Percentiles rank a stretch among this genome's conserved stretches.
Evolutionary conservation across 768 basidiomycete species (phyloP).

Genomic region (Rhizopogon vinicolor): DNA sequence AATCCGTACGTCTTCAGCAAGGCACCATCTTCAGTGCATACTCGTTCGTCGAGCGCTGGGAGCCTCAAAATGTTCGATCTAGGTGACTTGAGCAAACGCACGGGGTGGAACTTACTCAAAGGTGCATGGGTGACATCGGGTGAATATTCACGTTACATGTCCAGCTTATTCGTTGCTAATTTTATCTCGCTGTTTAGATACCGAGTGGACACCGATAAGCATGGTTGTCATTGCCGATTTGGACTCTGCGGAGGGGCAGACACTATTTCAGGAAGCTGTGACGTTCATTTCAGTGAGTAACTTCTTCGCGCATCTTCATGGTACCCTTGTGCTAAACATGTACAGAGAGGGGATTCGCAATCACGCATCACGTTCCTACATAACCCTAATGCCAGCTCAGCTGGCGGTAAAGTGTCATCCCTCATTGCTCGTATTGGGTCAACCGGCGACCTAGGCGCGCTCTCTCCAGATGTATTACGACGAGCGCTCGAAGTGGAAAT

Average conservation of each 20-base stretch:
- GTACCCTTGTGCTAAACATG: constrained; percentile 2
- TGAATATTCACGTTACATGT: constrained; percentile 27
- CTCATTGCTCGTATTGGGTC: not conserved
- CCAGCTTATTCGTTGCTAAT: constrained; percentile 3
- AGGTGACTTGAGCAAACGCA: not conserved
- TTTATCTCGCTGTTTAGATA: constrained; percentile 6
- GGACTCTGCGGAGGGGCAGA: constrained; percentile 53
- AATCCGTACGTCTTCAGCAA: constrained; percentile 71
- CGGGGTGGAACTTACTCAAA: not conserved
- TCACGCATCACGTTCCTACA: constrained; percentile 77
- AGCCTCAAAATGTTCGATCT: constrained; percentile 36
- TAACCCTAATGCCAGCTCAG: constrained; percentile 40
- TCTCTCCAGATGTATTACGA: not conserved
- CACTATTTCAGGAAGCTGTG: constrained; percentile 63
- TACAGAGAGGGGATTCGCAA: constrained; percentile 39
- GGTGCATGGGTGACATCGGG: constrained; percentile 62
- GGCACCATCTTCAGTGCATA: constrained; percentile 38
- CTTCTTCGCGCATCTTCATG: not conserved
- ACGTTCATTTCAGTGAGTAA: constrained; percentile 34
- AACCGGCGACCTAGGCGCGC: constrained; percentile 26
- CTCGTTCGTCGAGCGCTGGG: constrained; percentile 45
- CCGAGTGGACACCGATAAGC: constrained; percentile 31
- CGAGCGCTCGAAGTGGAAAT: not conserved
- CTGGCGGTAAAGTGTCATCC: not conserved
- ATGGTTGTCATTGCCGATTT: constrained; percentile 75